Conservation (phyloP, 1,139 yeast genomes). For the Candida buenavistaensis region DNA sequence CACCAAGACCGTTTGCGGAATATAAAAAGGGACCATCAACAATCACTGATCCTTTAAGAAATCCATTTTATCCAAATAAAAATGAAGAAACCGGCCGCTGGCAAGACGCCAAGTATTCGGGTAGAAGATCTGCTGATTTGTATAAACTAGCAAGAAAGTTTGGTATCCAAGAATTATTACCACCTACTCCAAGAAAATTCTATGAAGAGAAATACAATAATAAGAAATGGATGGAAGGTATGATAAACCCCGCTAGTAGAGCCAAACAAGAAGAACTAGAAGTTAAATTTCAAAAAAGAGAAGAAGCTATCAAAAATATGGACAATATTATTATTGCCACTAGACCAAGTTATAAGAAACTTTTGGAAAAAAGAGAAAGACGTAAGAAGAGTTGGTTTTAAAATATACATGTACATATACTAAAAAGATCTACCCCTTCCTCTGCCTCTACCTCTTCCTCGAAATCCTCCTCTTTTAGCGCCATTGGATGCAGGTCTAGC, state of each 20-base stretch:
- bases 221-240: conserved; percentile 77
- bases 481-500: conserved; percentile 19
- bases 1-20: conserved; percentile 76
- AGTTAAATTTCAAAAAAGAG: conserved; percentile 59
- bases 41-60: conserved; percentile 67
- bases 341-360: conserved; percentile 63
- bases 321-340: conserved; percentile 69
- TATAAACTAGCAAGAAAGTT: conserved; percentile 80
- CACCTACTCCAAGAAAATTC: conserved; percentile 73
- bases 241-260: conserved; percentile 73
- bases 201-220: conserved; percentile 73
- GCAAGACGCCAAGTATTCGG: conserved; percentile 77
- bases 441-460: conserved; percentile 14
- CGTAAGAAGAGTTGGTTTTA: conserved; percentile 30
- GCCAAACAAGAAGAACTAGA: conserved; percentile 75
- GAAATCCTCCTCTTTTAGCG: conserved; percentile 19
- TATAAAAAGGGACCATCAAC: conserved; percentile 68
- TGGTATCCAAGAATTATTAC: conserved; percentile 79
- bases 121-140: conserved; percentile 82
- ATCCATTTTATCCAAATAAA: conserved; percentile 86
- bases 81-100: conserved; percentile 78
- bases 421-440: conserved; percentile 2
- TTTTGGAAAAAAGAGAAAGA: conserved; percentile 53
- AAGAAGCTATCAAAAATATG: conserved; percentile 68
- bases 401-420: not conserved